phyloP scores from a whole-genome alignment of 1,284 basidiomycete species.

The Peniophora sp. region DNA sequence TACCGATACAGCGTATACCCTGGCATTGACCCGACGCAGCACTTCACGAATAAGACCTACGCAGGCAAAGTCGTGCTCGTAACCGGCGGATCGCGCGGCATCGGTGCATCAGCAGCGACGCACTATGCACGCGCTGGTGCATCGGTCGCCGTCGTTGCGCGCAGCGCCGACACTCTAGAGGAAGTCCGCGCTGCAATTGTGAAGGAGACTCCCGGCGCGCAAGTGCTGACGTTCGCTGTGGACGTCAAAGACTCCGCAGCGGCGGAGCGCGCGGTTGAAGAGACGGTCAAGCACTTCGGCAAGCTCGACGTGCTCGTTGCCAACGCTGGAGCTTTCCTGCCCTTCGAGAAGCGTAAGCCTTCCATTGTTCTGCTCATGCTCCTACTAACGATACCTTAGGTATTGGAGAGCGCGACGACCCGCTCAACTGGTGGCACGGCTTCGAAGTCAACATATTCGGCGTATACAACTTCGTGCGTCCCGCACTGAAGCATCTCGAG shows the following conservation, averaged over 20 bases:
- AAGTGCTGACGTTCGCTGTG: background rate
- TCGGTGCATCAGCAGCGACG: constrained; percentile 6
- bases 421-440: constrained; percentile 2
- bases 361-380: too few relatives aligned
- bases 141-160: constrained; percentile 3
- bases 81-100: constrained; percentile 6
- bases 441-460: background rate
- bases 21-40: background rate
- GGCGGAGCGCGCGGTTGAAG: constrained; percentile 4
- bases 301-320: background rate
- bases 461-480: background rate
- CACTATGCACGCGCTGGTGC: constrained; percentile 7
- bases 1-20: background rate
- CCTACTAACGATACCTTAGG: too few relatives aligned
- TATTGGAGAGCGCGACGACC: background rate
- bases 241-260: constrained; percentile 1
- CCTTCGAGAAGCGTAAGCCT: background rate
- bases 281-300: constrained; percentile 6
- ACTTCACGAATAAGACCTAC: background rate
- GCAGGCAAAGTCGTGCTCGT: constrained; percentile 12
- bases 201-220: background rate
- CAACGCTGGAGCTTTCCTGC: background rate
- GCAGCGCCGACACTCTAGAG: constrained; percentile 4
- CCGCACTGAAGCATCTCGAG: background rate
- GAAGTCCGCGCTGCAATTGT: constrained; percentile 4